Evolutionary conservation across 75 land plant genomes (phyloP).

Genomic region (Picea sitchensis): DNA sequence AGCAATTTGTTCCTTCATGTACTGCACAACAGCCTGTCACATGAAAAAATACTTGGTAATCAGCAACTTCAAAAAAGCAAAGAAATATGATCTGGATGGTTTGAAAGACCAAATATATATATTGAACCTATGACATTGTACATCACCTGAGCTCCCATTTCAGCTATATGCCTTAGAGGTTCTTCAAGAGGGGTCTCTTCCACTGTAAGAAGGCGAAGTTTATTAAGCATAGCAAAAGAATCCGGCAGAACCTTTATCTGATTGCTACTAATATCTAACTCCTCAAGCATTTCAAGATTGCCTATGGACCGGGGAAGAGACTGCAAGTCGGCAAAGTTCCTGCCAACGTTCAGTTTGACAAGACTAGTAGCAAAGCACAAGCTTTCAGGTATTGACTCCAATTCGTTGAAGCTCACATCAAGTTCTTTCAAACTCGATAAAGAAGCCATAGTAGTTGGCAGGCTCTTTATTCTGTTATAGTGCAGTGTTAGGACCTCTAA

Average conservation of each 20-base stretch:
- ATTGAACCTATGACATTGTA: background rate
- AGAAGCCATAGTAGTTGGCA: constrained; percentile 67
- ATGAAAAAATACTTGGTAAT: background rate
- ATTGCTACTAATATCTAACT: constrained; percentile 62
- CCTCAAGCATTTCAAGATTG: constrained; percentile 63
- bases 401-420: constrained; percentile 68
- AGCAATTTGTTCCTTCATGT: constrained; percentile 27
- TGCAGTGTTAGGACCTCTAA: constrained; percentile 51
- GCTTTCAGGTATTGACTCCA: constrained; percentile 67
- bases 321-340: constrained; percentile 63
- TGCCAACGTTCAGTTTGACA: constrained; percentile 55
- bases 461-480: constrained; percentile 51
- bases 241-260: constrained; percentile 61
- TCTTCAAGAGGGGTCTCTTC: constrained; percentile 60
- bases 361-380: constrained; percentile 58
- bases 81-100: background rate
- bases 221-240: constrained; percentile 59
- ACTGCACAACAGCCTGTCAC: constrained; percentile 25
- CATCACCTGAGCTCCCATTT: constrained; percentile 73
- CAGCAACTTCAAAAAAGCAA: background rate
- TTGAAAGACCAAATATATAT: background rate
- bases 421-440: constrained; percentile 56
- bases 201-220: constrained; percentile 36
- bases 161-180: constrained; percentile 52
- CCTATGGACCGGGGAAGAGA: constrained; percentile 62